phyloP scores from a whole-genome alignment of 1,284 basidiomycete species.

The Ceratobasidium sp. region DNA sequence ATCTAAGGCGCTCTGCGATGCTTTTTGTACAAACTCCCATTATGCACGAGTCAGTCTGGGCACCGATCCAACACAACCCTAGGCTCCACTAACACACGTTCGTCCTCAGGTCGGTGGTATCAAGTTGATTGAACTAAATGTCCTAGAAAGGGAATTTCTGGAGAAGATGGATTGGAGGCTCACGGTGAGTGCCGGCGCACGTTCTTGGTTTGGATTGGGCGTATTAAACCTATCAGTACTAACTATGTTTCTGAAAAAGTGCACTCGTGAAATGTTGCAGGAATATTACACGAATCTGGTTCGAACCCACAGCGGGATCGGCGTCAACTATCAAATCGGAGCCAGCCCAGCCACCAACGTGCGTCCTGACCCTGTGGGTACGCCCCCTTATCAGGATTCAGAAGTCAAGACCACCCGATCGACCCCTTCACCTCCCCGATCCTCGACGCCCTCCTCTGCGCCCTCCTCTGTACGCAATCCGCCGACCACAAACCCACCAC shows the following conservation, averaged over 20 bases:
- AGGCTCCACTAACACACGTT: constrained; percentile 25
- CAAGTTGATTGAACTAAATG: constrained; percentile 87
- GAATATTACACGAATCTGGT: constrained; percentile 88
- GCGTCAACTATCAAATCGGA: constrained; percentile 62
- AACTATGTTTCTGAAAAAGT: constrained; percentile 61
- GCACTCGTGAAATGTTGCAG: constrained; percentile 82
- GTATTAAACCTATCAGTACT: constrained; percentile 5
- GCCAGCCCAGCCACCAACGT: constrained; percentile 30
- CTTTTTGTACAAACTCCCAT: constrained; percentile 91
- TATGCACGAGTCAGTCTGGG: constrained; percentile 69
- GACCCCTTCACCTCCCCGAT: constrained; percentile 45
- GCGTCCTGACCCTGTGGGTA: constrained; percentile 37
- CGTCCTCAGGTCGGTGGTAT: constrained; percentile 87
- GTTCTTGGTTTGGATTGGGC: constrained; percentile 32
- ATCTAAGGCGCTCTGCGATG: constrained; percentile 92
- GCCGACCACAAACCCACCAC: constrained; percentile 18
- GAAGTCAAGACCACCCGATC: constrained; percentile 32
- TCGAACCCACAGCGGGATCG: constrained; percentile 71
- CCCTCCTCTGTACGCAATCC: constrained; percentile 33
- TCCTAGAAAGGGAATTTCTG: constrained; percentile 92
- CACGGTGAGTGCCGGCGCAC: constrained; percentile 73
- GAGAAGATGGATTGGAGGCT: constrained; percentile 91
- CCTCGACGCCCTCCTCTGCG: constrained; percentile 35
- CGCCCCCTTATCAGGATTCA: constrained; percentile 3
- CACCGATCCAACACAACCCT: background rate